Conservation (phyloP, 371 early-diverging fungal species). For the Basidiobolus meristosporus region DNA sequence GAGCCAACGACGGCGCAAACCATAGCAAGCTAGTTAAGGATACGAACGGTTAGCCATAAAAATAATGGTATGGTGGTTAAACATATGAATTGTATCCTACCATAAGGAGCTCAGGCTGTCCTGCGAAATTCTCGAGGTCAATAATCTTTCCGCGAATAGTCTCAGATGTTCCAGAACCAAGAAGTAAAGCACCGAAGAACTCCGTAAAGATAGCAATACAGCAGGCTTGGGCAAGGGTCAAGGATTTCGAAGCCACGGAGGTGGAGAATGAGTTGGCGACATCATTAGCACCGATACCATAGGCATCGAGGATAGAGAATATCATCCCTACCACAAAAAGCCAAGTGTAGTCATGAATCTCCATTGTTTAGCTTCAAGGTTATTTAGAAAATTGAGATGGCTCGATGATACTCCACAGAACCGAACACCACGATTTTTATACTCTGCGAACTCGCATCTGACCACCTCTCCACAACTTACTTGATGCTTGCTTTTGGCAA, state of each 20-base stretch:
- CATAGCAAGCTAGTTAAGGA: slow-evolving; percentile 69
- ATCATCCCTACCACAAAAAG: slow-evolving; percentile 53
- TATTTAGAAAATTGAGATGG: too few relatives aligned
- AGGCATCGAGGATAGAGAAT: slow-evolving; percentile 43
- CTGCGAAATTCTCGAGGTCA: slow-evolving; percentile 17
- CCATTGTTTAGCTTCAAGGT: too few relatives aligned
- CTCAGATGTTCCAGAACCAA: slow-evolving; percentile 51
- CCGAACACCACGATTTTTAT: too few relatives aligned
- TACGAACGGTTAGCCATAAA: too few relatives aligned
- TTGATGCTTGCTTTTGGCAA: too few relatives aligned
- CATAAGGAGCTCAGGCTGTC: slow-evolving; percentile 57
- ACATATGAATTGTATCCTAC: too few relatives aligned
- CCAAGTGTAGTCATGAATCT: too few relatives aligned
- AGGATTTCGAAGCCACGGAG: slow-evolving; percentile 59
- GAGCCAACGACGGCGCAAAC: slow-evolving; percentile 62
- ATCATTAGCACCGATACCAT: slow-evolving; percentile 74
- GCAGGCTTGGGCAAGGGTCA: slow-evolving; percentile 54
- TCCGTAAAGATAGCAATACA: slow-evolving; percentile 66
- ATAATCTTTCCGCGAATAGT: slow-evolving; percentile 62
- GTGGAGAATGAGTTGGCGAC: slow-evolving; percentile 78
- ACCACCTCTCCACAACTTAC: too few relatives aligned
- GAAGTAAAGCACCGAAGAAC: slow-evolving; percentile 57
- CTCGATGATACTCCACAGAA: too few relatives aligned
- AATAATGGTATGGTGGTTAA: too few relatives aligned
- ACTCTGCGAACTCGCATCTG: too few relatives aligned